Conservation (phyloP, 2,329 filamentous ascomycete genomes). For the Rosellinia necatrix region DNA sequence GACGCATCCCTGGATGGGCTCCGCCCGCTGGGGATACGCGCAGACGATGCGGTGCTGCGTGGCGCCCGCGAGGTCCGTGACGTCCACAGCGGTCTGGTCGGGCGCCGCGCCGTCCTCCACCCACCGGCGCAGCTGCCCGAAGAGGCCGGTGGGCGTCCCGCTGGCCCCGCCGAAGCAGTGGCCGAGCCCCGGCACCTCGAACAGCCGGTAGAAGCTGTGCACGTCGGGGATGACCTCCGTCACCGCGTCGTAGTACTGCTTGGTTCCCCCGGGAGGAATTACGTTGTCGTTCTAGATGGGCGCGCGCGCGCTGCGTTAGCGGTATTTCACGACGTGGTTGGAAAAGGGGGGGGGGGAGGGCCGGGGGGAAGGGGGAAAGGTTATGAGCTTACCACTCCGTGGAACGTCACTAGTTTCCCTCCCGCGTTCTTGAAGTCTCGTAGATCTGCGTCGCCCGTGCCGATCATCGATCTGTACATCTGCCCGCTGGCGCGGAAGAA, state of each 20-base stretch:
- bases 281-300: slow-evolving; percentile 29
- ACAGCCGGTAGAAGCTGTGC: slow-evolving; percentile 28
- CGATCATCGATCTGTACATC: slow-evolving; percentile 24
- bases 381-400: slow-evolving; percentile 44
- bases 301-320: too few relatives aligned
- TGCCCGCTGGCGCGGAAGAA: slow-evolving; percentile 19
- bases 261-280: slow-evolving; percentile 26
- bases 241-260: slow-evolving; percentile 26
- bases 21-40: background rate
- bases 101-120: slow-evolving; percentile 27
- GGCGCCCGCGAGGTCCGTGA: background rate
- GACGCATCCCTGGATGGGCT: background rate
- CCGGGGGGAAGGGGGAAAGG: background rate
- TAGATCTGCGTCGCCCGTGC: slow-evolving; percentile 27
- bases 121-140: slow-evolving; percentile 25
- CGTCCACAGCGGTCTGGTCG: background rate
- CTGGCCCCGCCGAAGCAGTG: slow-evolving; percentile 28
- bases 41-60: background rate
- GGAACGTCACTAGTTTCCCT: slow-evolving; percentile 45
- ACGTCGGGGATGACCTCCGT: slow-evolving; percentile 12
- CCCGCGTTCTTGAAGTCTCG: slow-evolving; percentile 24
- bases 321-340: too few relatives aligned
- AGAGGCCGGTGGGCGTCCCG: slow-evolving; percentile 24
- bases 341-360: background rate
- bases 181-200: slow-evolving; percentile 26